Evolutionary conservation across 129 eudicot species (phyloP).

Genomic region (Artemisia argyi): DNA sequence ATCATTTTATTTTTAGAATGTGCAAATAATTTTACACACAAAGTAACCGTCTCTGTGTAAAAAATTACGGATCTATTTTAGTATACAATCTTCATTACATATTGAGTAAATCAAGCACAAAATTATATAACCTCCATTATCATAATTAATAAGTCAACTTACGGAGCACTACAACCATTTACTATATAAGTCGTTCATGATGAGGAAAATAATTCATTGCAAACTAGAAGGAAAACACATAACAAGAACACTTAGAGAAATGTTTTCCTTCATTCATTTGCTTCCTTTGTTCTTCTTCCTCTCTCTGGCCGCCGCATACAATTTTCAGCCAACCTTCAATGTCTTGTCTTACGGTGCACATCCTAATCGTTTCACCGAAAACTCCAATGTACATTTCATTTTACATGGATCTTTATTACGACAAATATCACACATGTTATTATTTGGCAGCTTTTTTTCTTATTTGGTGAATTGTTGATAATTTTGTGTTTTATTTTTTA

Average conservation of each 20-base stretch:
- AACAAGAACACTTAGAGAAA: not conserved
- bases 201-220: slow-evolving; percentile 11
- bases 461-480: too few relatives aligned
- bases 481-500: not conserved
- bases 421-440: not conserved
- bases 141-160: slow-evolving; percentile 23
- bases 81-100: too few relatives aligned
- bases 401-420: not conserved
- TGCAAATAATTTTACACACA: too few relatives aligned
- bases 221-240: slow-evolving; percentile 3
- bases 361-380: slow-evolving; percentile 46
- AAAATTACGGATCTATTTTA: too few relatives aligned
- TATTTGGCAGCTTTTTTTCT: too few relatives aligned
- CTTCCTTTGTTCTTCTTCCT: slow-evolving; percentile 26
- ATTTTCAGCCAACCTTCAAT: slow-evolving; percentile 29
- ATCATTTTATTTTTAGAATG: too few relatives aligned
- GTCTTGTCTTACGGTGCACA: slow-evolving; percentile 57
- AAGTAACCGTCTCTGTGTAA: too few relatives aligned
- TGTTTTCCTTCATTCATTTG: slow-evolving; percentile 27
- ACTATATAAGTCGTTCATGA: slow-evolving; percentile 20
- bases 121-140: not conserved
- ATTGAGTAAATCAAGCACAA: too few relatives aligned
- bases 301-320: slow-evolving; percentile 11
- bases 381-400: slow-evolving; percentile 38
- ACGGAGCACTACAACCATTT: not conserved